Evolutionary conservation across 176 grass and related monocot genomes (phyloP).

Genomic region (Canna indica): DNA sequence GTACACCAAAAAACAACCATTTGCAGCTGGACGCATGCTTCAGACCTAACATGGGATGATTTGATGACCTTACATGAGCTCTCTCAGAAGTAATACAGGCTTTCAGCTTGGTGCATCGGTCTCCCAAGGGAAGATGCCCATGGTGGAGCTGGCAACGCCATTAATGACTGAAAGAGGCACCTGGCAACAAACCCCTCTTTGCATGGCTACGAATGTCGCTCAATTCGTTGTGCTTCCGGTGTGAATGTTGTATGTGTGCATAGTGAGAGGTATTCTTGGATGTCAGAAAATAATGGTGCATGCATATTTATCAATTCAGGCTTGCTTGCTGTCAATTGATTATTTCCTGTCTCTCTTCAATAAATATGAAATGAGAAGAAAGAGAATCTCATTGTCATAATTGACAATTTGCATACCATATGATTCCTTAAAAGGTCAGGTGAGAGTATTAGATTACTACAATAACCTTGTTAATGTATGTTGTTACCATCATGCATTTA

Average conservation of each 20-base stretch:
- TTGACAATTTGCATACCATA: too few relatives aligned
- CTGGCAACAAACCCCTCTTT: neutral
- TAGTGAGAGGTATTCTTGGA: neutral
- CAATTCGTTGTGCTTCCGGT: neutral
- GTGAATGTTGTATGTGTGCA: neutral
- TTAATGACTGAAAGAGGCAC: neutral
- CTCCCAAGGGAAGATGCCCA: neutral
- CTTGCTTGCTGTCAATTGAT: neutral
- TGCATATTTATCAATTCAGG: neutral
- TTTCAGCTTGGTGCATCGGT: neutral
- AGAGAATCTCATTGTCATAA: neutral
- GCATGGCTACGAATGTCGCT: neutral
- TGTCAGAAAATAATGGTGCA: slow-evolving; percentile 1
- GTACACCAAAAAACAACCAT: neutral
- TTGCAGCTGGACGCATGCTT: neutral
- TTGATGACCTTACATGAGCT: neutral
- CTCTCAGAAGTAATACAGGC: neutral
- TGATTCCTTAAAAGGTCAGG: too few relatives aligned
- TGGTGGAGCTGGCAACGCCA: neutral
- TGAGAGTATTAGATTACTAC: too few relatives aligned
- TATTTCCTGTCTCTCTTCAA: neutral
- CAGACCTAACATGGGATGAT: neutral
- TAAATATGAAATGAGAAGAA: neutral
- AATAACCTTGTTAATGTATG: too few relatives aligned
- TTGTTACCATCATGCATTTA: too few relatives aligned